These are phyloP conservation scores for Neoboletus magnificus DNA, from an alignment of 768 basidiomycete species.

Conservation along the genomic window DNA sequence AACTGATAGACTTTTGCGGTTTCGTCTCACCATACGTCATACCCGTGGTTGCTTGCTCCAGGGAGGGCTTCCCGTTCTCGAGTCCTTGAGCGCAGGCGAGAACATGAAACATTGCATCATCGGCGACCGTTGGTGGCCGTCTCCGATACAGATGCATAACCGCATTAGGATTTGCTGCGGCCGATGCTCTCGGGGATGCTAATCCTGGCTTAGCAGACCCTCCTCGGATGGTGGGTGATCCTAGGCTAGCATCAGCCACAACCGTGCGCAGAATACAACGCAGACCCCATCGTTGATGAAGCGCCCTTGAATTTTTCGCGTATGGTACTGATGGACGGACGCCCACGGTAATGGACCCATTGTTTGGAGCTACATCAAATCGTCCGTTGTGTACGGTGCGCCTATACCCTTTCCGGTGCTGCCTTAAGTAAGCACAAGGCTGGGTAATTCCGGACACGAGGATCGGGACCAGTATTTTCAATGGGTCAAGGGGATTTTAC, in stretches of 20 bases:
- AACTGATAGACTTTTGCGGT: constrained; percentile 4
- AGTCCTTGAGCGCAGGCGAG: not conserved
- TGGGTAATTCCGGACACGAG: constrained; percentile 5
- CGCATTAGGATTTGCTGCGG: constrained; percentile 12
- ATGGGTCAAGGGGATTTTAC: constrained; percentile 13
- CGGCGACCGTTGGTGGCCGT: not conserved
- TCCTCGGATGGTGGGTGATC: not conserved
- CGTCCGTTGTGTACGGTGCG: constrained; percentile 13
- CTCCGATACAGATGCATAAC: constrained; percentile 2
- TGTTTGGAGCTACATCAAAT: constrained; percentile 3
- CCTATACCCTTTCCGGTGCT: constrained; percentile 14
- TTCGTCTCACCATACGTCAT: constrained; percentile 4
- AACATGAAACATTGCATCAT: not conserved
- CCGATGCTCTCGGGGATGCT: constrained; percentile 17
- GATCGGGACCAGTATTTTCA: constrained; percentile 10
- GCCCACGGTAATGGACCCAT: constrained; percentile 8
- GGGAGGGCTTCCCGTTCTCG: not conserved
- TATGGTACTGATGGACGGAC: not conserved
- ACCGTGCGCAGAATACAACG: not conserved
- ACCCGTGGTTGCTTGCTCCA: not conserved
- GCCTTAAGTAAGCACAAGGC: constrained; percentile 7
- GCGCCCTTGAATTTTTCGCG: not conserved
- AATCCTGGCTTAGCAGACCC: constrained; percentile 4
- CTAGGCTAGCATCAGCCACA: not conserved
- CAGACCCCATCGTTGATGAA: not conserved